phyloP scores from a whole-genome alignment of 169 alveolate genomes.

The Sarcocystis neurona region DNA sequence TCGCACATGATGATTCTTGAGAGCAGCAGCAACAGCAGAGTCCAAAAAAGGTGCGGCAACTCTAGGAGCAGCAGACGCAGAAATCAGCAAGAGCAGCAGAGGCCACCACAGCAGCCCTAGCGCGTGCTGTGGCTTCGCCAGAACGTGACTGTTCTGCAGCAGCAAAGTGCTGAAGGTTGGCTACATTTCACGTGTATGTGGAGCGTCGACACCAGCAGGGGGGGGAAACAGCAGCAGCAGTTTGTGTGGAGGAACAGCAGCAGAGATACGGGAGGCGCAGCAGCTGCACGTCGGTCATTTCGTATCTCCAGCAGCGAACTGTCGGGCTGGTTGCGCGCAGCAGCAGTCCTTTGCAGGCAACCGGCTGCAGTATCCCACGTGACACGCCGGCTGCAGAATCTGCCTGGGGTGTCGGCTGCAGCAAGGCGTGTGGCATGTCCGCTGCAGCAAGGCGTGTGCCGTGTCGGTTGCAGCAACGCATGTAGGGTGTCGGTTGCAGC shows the following conservation, averaged over 20 bases:
- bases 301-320: no score
- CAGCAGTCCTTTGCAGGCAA: no score
- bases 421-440: no score
- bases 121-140: neutral
- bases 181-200: neutral
- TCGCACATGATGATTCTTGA: no score
- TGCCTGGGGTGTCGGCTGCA: no score
- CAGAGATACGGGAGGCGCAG: neutral
- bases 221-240: neutral
- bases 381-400: no score
- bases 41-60: neutral
- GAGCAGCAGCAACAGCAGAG: conserved; percentile 1
- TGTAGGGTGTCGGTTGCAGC: neutral
- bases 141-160: neutral
- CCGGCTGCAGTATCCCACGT: no score
- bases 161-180: neutral
- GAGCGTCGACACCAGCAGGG: neutral
- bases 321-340: no score
- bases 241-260: neutral
- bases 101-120: neutral
- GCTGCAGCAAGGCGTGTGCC: no score
- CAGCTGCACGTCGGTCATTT: no score
- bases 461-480: neutral
- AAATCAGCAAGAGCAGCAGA: neutral
- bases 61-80: neutral